These are phyloP conservation scores for Lycium ferocissimum DNA, from an alignment of 257 asterid genomes.

Conservation along the genomic window DNA sequence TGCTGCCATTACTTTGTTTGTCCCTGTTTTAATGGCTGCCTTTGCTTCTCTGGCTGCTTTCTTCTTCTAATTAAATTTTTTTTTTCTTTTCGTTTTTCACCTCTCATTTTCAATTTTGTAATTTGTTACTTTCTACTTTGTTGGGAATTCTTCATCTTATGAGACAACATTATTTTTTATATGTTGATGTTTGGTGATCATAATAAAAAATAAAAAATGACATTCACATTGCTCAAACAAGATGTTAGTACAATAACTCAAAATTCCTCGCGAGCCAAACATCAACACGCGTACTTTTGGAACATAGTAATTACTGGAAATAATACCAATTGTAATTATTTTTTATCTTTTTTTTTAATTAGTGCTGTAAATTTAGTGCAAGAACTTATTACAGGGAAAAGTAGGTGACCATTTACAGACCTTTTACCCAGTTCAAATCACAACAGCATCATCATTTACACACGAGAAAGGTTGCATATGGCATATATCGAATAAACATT, in stretches of 20 bases:
- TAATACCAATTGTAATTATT: background rate
- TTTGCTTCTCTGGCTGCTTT: conserved; percentile 26
- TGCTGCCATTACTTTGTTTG: background rate
- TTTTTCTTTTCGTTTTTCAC: background rate
- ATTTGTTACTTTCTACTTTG: background rate
- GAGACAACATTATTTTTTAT: background rate
- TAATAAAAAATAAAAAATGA: background rate
- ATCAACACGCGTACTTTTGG: background rate
- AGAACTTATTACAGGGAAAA: background rate
- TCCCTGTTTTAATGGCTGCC: background rate
- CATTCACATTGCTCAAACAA: background rate
- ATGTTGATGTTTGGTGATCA: background rate
- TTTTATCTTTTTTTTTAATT: background rate
- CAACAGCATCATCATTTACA: conserved; percentile 3
- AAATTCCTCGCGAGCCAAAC: background rate
- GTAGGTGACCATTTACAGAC: background rate
- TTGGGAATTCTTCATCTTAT: background rate
- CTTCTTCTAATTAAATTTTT: background rate
- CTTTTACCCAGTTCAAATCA: conserved; percentile 10
- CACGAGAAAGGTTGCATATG: background rate
- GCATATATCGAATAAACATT: background rate
- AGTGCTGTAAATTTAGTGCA: background rate
- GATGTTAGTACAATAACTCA: background rate
- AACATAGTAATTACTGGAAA: background rate
- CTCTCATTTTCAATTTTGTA: background rate